Conservation (phyloP, 495 filamentous ascomycete species). For the Penicillium soppii region DNA sequence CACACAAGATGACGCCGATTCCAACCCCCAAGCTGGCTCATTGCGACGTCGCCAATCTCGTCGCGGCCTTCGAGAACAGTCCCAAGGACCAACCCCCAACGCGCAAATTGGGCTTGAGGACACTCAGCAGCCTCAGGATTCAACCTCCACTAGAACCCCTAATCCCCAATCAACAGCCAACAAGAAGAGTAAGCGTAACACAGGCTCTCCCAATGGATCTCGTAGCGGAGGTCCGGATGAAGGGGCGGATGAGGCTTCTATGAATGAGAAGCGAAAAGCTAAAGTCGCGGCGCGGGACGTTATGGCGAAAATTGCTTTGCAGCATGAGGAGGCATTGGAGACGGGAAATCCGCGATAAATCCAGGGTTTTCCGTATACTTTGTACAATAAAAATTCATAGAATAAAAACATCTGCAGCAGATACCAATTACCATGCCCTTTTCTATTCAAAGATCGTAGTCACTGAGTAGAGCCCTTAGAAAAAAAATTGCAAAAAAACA, state of each 20-base stretch:
- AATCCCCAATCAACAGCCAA: neutral
- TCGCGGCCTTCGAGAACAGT: slow-evolving; percentile 15
- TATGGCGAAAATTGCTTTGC: slow-evolving; percentile 40
- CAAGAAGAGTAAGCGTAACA: slow-evolving; percentile 7
- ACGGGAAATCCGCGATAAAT: slow-evolving; percentile 27
- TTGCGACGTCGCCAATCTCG: slow-evolving; percentile 9
- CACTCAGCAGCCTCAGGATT: neutral
- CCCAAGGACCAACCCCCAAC: neutral
- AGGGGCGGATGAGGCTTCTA: neutral
- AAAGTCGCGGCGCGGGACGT: slow-evolving; percentile 38
- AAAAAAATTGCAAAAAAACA: neutral
- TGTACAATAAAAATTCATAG: slow-evolving; percentile 1
- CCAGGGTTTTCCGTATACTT: neutral
- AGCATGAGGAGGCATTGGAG: slow-evolving; percentile 48
- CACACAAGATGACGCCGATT: neutral
- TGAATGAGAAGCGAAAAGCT: slow-evolving; percentile 36
- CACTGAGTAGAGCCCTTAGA: too few relatives aligned
- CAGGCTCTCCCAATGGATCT: slow-evolving; percentile 1
- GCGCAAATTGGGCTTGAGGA: neutral
- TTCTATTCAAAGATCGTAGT: too few relatives aligned
- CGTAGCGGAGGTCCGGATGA: neutral
- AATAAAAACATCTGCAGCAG: neutral
- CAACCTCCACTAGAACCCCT: neutral
- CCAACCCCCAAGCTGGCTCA: neutral
- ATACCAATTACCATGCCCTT: too few relatives aligned